Evolutionary conservation across 495 filamentous ascomycete species (phyloP), one percentile per base, ranked within the genome.

Genomic region (Aspergillus hancockii): DNA sequence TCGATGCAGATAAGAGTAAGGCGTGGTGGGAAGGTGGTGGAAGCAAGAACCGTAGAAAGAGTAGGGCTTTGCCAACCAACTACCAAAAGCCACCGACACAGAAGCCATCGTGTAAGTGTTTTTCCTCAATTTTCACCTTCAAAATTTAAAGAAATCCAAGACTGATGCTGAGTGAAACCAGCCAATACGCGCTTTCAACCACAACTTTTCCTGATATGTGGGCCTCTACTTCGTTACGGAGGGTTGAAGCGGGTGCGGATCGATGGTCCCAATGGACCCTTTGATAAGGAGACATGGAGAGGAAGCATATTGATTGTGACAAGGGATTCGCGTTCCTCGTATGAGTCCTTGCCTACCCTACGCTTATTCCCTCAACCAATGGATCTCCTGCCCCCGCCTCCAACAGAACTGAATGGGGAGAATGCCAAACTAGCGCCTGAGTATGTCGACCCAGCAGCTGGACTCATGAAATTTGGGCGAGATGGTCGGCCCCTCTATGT

Each of bases 291-390:
- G 58, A 88, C 91, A 23, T 98, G 94, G 94, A 84, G 92, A 72
- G 94, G 94, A 25, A 92, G 85, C 58, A 79, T 98, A 28, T 90
- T 98, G 90, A 94, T 98, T 57, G 91, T 98, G 32, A 97, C 94
- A 0, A 80, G 82, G 36, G 93, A 98, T 66, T 81, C 83, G 9
- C 79, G 87, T 23, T 97, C 92, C 5, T 87, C 86, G 2, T 96
- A 96, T 68, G 84, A 90, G n/a, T 82, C 83, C 21, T 79, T 82
- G 8, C 94, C 94, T 18, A 88, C 81, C 4, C 74, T 98, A 55
- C 82, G 91, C 46, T 67, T 98, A 4, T 98, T 97, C 70, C 83
- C 84, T 16, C 92, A 97, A 67, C 88, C 92, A 1, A 89, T 91
- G 72, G 89, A 95, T 61, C 79, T 95, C 23, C 75, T 93, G 0